phyloP scores from a whole-genome alignment of 2,329 filamentous ascomycete genomes.

The Chalaropsis ovoidea region DNA sequence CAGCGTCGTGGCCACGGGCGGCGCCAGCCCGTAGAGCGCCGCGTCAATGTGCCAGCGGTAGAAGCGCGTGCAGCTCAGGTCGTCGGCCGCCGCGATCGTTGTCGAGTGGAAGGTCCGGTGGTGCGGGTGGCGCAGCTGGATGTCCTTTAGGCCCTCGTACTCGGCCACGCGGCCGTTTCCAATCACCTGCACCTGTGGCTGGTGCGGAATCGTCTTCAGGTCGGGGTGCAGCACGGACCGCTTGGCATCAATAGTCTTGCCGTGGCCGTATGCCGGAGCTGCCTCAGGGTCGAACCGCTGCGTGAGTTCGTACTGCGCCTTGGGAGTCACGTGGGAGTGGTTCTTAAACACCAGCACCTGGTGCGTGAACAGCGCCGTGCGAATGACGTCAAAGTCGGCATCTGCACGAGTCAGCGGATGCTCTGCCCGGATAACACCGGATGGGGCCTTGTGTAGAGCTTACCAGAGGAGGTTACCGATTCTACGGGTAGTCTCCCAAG shows the following conservation, averaged over 20 bases:
- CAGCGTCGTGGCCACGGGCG: conserved; percentile 61
- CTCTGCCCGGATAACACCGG: neutral
- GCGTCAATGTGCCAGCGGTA: conserved; percentile 77
- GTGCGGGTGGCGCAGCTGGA: conserved; percentile 63
- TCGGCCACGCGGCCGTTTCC: conserved; percentile 60
- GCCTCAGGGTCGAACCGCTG: conserved; percentile 60
- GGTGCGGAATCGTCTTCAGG: conserved; percentile 68
- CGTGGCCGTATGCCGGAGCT: conserved; percentile 59
- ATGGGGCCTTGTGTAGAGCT: conserved; percentile 29
- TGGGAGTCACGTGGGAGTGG: conserved; percentile 53
- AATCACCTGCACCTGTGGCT: conserved; percentile 71
- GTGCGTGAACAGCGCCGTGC: conserved; percentile 54
- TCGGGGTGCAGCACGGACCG: conserved; percentile 64
- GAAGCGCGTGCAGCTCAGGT: conserved; percentile 46
- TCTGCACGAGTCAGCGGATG: conserved; percentile 36
- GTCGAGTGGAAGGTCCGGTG: conserved; percentile 66
- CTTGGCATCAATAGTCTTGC: conserved; percentile 58
- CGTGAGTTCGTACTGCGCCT: conserved; percentile 64
- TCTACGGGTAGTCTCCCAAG: conserved; percentile 39
- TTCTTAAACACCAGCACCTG: conserved; percentile 63
- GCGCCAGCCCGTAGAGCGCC: conserved; percentile 63
- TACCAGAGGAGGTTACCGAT: conserved; percentile 51
- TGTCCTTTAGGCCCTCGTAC: conserved; percentile 60
- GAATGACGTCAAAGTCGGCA: conserved; percentile 53
- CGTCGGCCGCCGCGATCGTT: conserved; percentile 45